A percentile compares a stretch with the other conserved stretches of the same genome.
These are phyloP conservation scores for Naganishia randhawae DNA, from an alignment of 768 basidiomycete genomes.

Conservation along the genomic window DNA sequence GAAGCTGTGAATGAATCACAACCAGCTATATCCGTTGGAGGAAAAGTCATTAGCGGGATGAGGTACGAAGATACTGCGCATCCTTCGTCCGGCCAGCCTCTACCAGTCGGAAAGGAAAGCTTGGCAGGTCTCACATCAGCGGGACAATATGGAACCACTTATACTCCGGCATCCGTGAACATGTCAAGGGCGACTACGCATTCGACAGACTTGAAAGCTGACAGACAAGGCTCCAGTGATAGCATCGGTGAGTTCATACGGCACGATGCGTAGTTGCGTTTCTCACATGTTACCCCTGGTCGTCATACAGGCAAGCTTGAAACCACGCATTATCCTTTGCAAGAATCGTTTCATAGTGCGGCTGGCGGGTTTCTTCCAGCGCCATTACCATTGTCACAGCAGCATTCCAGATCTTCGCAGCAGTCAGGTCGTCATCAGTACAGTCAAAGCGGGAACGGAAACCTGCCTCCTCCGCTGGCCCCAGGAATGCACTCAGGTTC, in stretches of 20 bases:
- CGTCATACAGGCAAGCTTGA: background rate
- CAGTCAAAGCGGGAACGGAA: background rate
- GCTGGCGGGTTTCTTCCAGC: background rate
- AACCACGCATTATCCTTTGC: background rate
- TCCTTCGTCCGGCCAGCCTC: background rate
- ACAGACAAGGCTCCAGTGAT: background rate
- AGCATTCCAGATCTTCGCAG: constrained; percentile 9
- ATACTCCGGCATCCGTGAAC: background rate
- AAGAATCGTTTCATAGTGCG: constrained; percentile 4
- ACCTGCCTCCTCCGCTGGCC: background rate
- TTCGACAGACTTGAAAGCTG: background rate
- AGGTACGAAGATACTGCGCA: constrained; percentile 11
- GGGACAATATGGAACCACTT: background rate
- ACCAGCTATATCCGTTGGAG: background rate
- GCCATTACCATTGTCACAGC: constrained; percentile 10
- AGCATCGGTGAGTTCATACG: background rate
- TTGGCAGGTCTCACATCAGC: background rate
- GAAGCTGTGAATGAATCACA: background rate
- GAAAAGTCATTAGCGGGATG: constrained; percentile 6
- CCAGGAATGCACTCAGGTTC: constrained; percentile 5
- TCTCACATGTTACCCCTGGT: background rate
- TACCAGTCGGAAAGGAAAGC: constrained; percentile 8
- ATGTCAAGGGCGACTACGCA: constrained; percentile 17
- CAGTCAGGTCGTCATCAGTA: constrained; percentile 7
- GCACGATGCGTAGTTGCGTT: background rate